Evolutionary conservation across 1,139 yeast species (phyloP).

Genomic region (Yamadazyma triangularis): DNA sequence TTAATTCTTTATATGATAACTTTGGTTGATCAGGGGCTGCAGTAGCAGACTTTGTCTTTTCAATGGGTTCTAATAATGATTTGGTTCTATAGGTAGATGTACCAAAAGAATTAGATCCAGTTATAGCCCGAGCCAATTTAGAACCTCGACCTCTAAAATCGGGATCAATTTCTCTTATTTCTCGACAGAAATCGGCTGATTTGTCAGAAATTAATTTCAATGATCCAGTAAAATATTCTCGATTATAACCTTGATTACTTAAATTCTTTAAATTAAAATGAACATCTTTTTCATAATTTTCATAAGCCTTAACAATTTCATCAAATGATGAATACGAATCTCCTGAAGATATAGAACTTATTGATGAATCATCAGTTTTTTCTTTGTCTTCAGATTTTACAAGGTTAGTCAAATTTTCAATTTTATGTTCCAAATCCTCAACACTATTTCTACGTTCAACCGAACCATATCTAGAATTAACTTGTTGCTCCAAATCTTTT

Average conservation of each 20-base stretch:
- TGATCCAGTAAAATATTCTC: conserved; percentile 27
- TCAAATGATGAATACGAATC: conserved; percentile 37
- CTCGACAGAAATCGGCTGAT: conserved; percentile 34
- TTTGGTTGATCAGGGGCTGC: conserved; percentile 11
- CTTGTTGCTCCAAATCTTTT: conserved; percentile 18
- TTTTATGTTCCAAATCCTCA: not conserved
- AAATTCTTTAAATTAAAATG: conserved; percentile 15
- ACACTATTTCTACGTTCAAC: not conserved
- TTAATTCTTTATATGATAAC: conserved; percentile 35
- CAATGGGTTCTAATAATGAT: conserved; percentile 34
- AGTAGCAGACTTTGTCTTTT: conserved; percentile 12
- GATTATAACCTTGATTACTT: conserved; percentile 18
- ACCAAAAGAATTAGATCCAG: conserved; percentile 43
- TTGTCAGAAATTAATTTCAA: conserved; percentile 34
- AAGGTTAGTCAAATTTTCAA: not conserved
- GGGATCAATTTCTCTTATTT: conserved; percentile 35
- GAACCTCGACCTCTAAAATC: conserved; percentile 42
- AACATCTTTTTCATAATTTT: conserved; percentile 23
- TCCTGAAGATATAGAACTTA: conserved; percentile 17
- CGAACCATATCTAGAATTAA: conserved; percentile 14
- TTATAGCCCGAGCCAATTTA: conserved; percentile 40
- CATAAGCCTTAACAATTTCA: conserved; percentile 33
- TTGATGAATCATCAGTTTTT: conserved; percentile 7
- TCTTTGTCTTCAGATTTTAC: not conserved
- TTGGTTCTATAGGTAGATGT: conserved; percentile 39